A percentile compares a stretch with the other conserved stretches of the same genome.
Evolutionary conservation across 164 flowering plant genomes (phyloP).

Genomic region (Cinnamomum chago): DNA sequence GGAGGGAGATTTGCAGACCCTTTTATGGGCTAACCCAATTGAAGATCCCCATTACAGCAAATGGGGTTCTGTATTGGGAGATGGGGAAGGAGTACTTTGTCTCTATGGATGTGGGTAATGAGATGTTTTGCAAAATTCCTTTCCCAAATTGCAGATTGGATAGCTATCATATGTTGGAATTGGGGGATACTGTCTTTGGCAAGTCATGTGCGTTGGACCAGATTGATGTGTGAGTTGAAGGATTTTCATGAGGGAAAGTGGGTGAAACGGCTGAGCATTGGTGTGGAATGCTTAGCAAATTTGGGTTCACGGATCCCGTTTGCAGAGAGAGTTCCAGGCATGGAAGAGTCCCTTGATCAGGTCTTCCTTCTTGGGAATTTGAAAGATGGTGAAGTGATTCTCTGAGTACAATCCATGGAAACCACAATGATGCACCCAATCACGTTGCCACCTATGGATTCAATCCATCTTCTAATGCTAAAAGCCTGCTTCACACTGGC

Average conservation of each 20-base stretch:
- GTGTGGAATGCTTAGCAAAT: background rate
- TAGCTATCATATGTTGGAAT: background rate
- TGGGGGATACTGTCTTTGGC: background rate
- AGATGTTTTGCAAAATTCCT: background rate
- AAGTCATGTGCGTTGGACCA: too few species aligned
- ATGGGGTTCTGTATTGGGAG: constrained; percentile 1
- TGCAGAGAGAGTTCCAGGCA: background rate
- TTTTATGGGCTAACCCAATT: constrained; percentile 1
- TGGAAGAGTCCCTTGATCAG: background rate
- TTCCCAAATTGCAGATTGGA: background rate
- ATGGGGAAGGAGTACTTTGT: background rate
- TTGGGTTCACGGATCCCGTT: background rate
- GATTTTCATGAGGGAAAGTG: background rate
- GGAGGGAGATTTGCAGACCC: background rate
- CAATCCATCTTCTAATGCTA: constrained; percentile 8
- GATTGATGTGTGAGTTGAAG: background rate
- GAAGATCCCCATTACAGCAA: background rate
- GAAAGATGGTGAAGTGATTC: background rate
- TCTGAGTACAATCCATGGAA: constrained; percentile 27
- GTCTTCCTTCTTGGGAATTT: background rate
- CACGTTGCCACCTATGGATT: background rate
- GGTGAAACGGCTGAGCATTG: background rate
- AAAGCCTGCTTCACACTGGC: constrained; percentile 17
- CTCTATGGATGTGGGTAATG: constrained; percentile 2
- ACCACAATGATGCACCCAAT: constrained; percentile 15